Conservation (phyloP, 2,329 filamentous ascomycete species). For the Fusarium sp. region DNA sequence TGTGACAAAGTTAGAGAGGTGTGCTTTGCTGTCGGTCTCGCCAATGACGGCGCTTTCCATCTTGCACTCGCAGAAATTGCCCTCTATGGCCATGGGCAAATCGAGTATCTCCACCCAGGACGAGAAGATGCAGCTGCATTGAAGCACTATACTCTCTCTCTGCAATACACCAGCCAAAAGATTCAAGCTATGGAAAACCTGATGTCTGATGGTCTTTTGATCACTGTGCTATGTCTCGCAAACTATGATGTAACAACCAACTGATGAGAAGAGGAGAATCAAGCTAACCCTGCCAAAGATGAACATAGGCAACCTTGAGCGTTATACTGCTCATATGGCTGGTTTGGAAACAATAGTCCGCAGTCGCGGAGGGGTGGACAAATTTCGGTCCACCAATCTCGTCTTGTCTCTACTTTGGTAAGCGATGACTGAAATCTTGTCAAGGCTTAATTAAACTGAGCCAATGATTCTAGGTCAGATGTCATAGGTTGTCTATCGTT, state of each 20-base stretch:
- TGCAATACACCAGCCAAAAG: slow-evolving; percentile 1
- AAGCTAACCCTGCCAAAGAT: neutral
- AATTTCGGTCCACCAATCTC: neutral
- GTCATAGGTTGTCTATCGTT: slow-evolving; percentile 8
- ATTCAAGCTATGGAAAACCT: neutral
- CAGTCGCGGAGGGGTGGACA: neutral
- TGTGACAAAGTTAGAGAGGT: slow-evolving; percentile 10
- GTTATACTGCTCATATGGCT: slow-evolving; percentile 5
- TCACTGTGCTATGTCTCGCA: slow-evolving; percentile 6
- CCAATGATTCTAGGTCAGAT: slow-evolving; percentile 2
- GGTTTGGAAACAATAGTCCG: slow-evolving; percentile 6
- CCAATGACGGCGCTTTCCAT: slow-evolving; percentile 2
- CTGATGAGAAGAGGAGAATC: too few species aligned
- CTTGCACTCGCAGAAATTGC: slow-evolving; percentile 7
- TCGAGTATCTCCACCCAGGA: slow-evolving; percentile 2
- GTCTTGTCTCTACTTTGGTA: slow-evolving; percentile 4
- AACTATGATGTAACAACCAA: slow-evolving; percentile 3
- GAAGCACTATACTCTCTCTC: slow-evolving; percentile 6
- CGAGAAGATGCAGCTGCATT: slow-evolving; percentile 1
- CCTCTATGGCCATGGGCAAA: neutral
- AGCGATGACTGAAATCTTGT: neutral
- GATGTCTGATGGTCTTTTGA: neutral
- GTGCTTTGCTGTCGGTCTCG: slow-evolving; percentile 13
- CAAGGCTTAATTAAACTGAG: neutral
- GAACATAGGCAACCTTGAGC: slow-evolving; percentile 8